phyloP scores from a whole-genome alignment of 768 basidiomycete species.

The Amylocystis lapponica region DNA sequence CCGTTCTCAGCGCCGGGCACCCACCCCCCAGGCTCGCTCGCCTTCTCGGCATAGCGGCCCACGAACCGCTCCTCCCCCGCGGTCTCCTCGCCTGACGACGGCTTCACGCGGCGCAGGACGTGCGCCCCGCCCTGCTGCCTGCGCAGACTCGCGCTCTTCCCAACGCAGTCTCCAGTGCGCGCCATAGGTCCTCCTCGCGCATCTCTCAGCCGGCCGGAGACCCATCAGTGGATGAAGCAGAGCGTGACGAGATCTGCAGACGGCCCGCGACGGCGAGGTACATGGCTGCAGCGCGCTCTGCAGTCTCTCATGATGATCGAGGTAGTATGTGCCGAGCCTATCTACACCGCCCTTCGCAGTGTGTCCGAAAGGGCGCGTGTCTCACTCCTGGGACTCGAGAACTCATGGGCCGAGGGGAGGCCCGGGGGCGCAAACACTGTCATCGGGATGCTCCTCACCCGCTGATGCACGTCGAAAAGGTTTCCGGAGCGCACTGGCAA shows the following conservation, averaged over 20 bases:
- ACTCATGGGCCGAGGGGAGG: no score
- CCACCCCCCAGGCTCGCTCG: conserved; percentile 12
- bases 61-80: conserved; percentile 52
- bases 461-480: no score
- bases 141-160: conserved; percentile 45
- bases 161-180: conserved; percentile 62
- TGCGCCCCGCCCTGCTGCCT: conserved; percentile 13
- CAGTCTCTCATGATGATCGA: no score
- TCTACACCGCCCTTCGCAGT: no score
- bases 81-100: conserved; percentile 75
- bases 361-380: no score
- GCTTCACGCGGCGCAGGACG: conserved; percentile 37
- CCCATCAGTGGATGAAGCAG: conserved; percentile 43
- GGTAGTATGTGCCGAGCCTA: no score
- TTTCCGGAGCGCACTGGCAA: no score
- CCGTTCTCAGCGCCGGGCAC: not conserved
- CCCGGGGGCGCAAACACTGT: no score
- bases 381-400: no score
- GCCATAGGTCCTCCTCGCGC: conserved; percentile 51
- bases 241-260: conserved; percentile 28
- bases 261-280: conserved; percentile 45
- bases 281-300: no score
- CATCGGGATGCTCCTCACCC: no score
- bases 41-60: conserved; percentile 13
- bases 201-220: conserved; percentile 49